Conservation (phyloP, 352 stramenopile genomes). For the Hyaloperonospora brassicae region DNA sequence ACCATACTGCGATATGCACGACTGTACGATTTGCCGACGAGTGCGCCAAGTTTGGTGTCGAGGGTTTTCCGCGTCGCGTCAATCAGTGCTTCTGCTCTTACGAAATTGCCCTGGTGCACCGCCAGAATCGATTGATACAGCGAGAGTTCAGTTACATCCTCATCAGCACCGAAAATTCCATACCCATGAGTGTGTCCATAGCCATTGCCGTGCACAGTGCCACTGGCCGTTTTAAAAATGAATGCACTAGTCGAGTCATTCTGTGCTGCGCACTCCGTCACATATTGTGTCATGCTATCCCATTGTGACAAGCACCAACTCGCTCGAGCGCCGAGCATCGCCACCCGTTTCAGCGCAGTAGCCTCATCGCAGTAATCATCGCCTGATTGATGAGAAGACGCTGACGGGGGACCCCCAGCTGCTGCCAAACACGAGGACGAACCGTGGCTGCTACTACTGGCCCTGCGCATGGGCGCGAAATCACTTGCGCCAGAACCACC, state of each 20-base stretch:
- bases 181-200: slow-evolving; percentile 26
- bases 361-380: slow-evolving; percentile 41
- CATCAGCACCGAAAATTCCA: slow-evolving; percentile 26
- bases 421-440: slow-evolving; percentile 26
- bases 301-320: slow-evolving; percentile 81
- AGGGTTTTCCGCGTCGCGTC: slow-evolving; percentile 90
- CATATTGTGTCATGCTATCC: slow-evolving; percentile 77
- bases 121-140: slow-evolving; percentile 88
- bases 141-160: slow-evolving; percentile 40
- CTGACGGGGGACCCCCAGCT: slow-evolving; percentile 6
- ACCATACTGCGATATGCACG: slow-evolving; percentile 95
- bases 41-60: slow-evolving; percentile 91
- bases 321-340: slow-evolving; percentile 76
- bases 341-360: slow-evolving; percentile 48
- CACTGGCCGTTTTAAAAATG: slow-evolving; percentile 20
- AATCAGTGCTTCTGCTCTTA: slow-evolving; percentile 86
- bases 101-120: slow-evolving; percentile 91
- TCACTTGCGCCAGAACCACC: slow-evolving; percentile 8
- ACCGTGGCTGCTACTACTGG: slow-evolving; percentile 29
- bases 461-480: slow-evolving; percentile 17
- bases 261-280: slow-evolving; percentile 38
- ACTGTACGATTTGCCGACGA: slow-evolving; percentile 95
- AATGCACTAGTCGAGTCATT: slow-evolving; percentile 20
- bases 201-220: slow-evolving; percentile 19
- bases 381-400: slow-evolving; percentile 17